Conservation (phyloP, 805 yeast species). For the Saccharomyces kudriavzevii region DNA sequence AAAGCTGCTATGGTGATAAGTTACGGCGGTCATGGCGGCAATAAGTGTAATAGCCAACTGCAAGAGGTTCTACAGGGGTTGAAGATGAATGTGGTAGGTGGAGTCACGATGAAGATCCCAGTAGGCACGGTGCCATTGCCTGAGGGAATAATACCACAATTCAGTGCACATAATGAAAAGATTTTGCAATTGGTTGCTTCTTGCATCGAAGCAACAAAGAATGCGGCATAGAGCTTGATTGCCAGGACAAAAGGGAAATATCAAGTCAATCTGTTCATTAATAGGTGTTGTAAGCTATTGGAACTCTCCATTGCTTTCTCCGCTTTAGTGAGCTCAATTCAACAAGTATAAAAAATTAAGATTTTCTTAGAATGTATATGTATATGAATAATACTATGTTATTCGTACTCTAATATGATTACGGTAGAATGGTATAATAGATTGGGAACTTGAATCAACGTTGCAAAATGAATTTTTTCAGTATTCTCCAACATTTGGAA, state of each 20-base stretch:
- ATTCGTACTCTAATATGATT: not conserved
- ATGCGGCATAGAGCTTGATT: not conserved
- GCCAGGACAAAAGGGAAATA: not conserved
- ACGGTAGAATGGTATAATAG: not conserved
- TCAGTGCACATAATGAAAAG: not conserved
- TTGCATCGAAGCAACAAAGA: not conserved
- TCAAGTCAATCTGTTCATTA: not conserved
- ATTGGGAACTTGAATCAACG: not conserved
- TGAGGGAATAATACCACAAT: not conserved
- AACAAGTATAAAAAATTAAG: not conserved
- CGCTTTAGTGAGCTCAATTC: not conserved
- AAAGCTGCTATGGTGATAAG: slow-evolving; percentile 31
- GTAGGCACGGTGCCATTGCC: not conserved
- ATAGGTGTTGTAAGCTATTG: not conserved
- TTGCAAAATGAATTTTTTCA: not conserved
- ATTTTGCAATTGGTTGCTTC: not conserved
- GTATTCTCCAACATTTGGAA: not conserved
- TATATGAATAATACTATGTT: not conserved
- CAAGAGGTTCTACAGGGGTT: slow-evolving; percentile 17
- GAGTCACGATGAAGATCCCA: not conserved
- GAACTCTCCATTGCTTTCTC: not conserved
- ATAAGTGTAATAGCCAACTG: slow-evolving; percentile 20
- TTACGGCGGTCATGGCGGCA: slow-evolving; percentile 31
- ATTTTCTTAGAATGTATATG: not conserved
- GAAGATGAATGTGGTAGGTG: slow-evolving; percentile 8